Evolutionary conservation across 306 rosid genomes (phyloP).

Genomic region (Rosa chinensis): DNA sequence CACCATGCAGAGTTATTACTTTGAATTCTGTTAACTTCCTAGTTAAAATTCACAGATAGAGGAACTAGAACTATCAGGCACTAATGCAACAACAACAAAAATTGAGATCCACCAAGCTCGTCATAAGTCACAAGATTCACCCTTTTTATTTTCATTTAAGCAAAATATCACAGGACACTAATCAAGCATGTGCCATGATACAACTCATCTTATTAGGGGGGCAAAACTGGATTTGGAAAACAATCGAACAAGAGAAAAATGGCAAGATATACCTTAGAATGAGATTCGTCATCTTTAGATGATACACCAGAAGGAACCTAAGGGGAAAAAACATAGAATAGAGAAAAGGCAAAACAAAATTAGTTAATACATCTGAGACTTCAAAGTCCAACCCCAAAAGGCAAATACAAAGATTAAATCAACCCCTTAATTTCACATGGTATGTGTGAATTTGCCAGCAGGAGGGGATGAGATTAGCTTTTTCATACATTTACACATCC

Average conservation of each 20-base stretch:
- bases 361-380: not conserved
- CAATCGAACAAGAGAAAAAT: conserved; percentile 5
- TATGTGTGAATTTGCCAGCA: not conserved
- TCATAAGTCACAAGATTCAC: not conserved
- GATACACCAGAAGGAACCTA: conserved; percentile 86
- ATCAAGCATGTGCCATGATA: conserved; percentile 9
- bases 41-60: not conserved
- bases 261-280: conserved; percentile 47
- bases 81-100: not conserved
- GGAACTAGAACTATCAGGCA: not conserved
- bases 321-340: conserved; percentile 24
- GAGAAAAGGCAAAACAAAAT: conserved; percentile 17
- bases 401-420: not conserved
- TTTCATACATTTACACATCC: not conserved
- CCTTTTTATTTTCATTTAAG: not conserved
- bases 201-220: not conserved
- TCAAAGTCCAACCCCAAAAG: not conserved
- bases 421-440: not conserved
- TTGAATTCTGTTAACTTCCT: not conserved
- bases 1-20: conserved; percentile 7
- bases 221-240: not conserved
- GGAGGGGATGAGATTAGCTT: not conserved
- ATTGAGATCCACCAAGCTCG: not conserved
- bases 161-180: not conserved
- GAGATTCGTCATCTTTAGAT: conserved; percentile 45